These are phyloP conservation scores for Pseudocercospora cruenta DNA, from an alignment of 2,329 filamentous ascomycete genomes.

Conservation along the genomic window DNA sequence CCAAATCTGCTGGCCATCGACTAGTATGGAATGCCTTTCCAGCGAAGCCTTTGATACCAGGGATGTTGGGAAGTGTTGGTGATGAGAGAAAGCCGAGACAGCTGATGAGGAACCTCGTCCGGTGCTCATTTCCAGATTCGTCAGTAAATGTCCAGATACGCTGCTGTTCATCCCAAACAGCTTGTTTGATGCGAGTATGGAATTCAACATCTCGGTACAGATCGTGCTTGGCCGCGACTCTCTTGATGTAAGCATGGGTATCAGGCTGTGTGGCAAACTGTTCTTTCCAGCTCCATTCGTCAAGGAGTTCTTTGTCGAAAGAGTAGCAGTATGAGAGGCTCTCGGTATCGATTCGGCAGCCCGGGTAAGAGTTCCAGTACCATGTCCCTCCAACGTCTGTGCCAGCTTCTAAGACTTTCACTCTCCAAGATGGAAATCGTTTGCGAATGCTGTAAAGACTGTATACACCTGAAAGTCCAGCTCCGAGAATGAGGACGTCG, in stretches of 20 bases:
- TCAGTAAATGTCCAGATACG: conserved; percentile 20
- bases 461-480: conserved; percentile 47
- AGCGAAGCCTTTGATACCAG: conserved; percentile 39
- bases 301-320: conserved; percentile 48
- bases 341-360: conserved; percentile 50
- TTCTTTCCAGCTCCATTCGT: conserved; percentile 58
- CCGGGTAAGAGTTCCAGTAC: conserved; percentile 40
- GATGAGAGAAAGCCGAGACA: conserved; percentile 37
- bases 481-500: conserved; percentile 39
- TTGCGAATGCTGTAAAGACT: conserved; percentile 39
- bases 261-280: conserved; percentile 40
- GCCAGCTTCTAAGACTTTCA: conserved; percentile 23
- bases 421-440: not conserved
- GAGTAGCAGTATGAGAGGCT: conserved; percentile 51
- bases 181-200: conserved; percentile 54
- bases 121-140: conserved; percentile 7
- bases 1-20: conserved; percentile 4
- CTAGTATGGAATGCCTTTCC: conserved; percentile 32
- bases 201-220: conserved; percentile 62
- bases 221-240: conserved; percentile 58
- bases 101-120: conserved; percentile 39
- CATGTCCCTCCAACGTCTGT: conserved; percentile 22
- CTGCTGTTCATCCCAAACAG: conserved; percentile 15
- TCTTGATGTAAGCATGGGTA: conserved; percentile 60
- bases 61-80: conserved; percentile 37